phyloP scores from a whole-genome alignment of 2,329 filamentous ascomycete genomes.

The Thielaviopsis musarum region DNA sequence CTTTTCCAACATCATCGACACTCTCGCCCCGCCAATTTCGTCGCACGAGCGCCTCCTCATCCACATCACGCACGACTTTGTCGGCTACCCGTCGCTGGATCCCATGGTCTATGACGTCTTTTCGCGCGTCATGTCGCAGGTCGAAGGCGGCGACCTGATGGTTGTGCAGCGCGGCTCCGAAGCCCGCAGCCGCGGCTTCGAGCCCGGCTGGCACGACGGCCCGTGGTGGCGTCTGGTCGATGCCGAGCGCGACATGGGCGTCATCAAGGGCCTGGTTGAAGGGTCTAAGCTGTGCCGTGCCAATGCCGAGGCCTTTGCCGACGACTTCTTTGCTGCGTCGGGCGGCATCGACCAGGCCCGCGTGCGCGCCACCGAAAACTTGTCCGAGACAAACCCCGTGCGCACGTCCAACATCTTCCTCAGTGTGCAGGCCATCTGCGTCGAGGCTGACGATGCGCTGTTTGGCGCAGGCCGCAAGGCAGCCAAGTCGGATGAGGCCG shows the following conservation, averaged over 20 bases:
- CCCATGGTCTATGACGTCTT: slow-evolving; percentile 85
- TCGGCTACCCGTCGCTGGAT: slow-evolving; percentile 86
- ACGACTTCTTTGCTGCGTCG: slow-evolving; percentile 62
- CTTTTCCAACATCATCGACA: slow-evolving; percentile 87
- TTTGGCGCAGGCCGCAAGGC: slow-evolving; percentile 40
- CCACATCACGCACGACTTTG: slow-evolving; percentile 90
- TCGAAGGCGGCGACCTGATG: slow-evolving; percentile 87
- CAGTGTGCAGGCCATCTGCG: slow-evolving; percentile 72
- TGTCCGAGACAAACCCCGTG: slow-evolving; percentile 76
- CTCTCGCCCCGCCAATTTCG: slow-evolving; percentile 86
- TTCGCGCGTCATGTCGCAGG: slow-evolving; percentile 93
- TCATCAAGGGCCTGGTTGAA: slow-evolving; percentile 65
- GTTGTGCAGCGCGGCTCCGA: slow-evolving; percentile 90
- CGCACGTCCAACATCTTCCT: slow-evolving; percentile 90
- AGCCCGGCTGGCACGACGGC: slow-evolving; percentile 72
- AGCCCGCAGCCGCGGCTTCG: slow-evolving; percentile 43
- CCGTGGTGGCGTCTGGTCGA: slow-evolving; percentile 81
- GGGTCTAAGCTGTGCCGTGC: slow-evolving; percentile 84
- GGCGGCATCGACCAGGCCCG: slow-evolving; percentile 72
- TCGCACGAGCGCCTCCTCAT: slow-evolving; percentile 94
- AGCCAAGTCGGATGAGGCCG: slow-evolving; percentile 31
- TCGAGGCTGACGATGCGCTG: slow-evolving; percentile 45
- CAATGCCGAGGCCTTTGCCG: slow-evolving; percentile 72
- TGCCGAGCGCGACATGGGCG: slow-evolving; percentile 56
- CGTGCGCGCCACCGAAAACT: slow-evolving; percentile 57